These are phyloP conservation scores for Geotrichum carabidarum DNA, from an alignment of 1,139 yeast genomes.

Conservation along the genomic window DNA sequence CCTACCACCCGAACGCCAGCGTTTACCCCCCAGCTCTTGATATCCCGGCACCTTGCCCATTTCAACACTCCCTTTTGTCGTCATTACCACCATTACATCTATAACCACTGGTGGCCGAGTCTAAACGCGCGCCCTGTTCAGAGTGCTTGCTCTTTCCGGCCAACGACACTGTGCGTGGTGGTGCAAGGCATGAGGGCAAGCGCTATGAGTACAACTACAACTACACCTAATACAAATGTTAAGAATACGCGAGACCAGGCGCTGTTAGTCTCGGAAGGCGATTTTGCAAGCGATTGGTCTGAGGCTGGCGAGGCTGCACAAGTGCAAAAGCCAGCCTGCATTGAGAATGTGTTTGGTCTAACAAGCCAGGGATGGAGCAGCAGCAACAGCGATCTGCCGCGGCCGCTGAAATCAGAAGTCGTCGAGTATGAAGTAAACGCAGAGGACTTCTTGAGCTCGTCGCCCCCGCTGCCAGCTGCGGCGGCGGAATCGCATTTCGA, in stretches of 20 bases:
- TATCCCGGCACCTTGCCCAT: neutral
- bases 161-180: neutral
- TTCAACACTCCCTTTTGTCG: neutral
- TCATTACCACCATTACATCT: neutral
- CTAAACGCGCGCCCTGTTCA: neutral
- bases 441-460: slow-evolving; percentile 4
- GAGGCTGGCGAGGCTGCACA: neutral
- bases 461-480: neutral
- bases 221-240: neutral
- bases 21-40: neutral
- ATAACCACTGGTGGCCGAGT: neutral
- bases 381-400: neutral
- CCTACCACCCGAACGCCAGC: neutral
- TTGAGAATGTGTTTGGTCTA: neutral
- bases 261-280: neutral
- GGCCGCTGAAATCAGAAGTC: neutral
- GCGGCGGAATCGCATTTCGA: neutral
- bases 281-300: slow-evolving; percentile 10
- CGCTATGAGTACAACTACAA: slow-evolving; percentile 1
- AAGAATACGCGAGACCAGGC: neutral
- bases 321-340: neutral
- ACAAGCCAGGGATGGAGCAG: neutral
- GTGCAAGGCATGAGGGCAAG: neutral
- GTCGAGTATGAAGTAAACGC: neutral
- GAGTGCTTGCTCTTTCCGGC: slow-evolving; percentile 1